Conservation (phyloP, 495 filamentous ascomycete genomes). For the Cercophora samala region DNA sequence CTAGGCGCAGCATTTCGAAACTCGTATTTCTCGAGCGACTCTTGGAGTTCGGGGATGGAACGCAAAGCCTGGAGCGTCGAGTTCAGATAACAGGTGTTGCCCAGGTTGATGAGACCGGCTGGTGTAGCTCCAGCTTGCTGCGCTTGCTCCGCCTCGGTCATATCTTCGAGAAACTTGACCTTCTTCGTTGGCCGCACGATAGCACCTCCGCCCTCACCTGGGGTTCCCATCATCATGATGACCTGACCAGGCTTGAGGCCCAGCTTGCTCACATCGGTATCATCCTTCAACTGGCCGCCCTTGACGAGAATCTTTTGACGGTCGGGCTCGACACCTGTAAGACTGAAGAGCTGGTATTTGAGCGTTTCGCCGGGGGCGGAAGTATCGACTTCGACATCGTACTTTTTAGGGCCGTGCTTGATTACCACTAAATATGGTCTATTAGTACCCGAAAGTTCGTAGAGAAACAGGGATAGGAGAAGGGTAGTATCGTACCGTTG, state of each 20-base stretch:
- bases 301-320: constrained; percentile 95
- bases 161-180: constrained; percentile 90
- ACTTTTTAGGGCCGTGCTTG: constrained; percentile 90
- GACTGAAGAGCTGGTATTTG: constrained; percentile 90
- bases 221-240: constrained; percentile 97
- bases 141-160: constrained; percentile 93
- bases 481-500: constrained; percentile 20
- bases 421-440: constrained; percentile 64
- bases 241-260: constrained; percentile 79
- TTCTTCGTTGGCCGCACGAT: constrained; percentile 75
- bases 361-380: constrained; percentile 83
- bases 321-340: constrained; percentile 94
- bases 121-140: constrained; percentile 78
- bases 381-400: constrained; percentile 88
- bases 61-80: constrained; percentile 88
- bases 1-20: constrained; percentile 29
- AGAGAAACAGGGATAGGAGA: not conserved
- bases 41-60: constrained; percentile 85
- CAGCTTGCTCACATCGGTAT: constrained; percentile 77
- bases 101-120: constrained; percentile 85
- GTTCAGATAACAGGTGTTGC: constrained; percentile 98
- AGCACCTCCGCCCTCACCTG: constrained; percentile 57
- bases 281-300: constrained; percentile 92
- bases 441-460: not conserved
- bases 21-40: constrained; percentile 69